Percentiles rank a stretch among this genome's conserved stretches.
Evolutionary conservation across 768 basidiomycete species (phyloP).

Genomic region (Phylloporus sp.): DNA sequence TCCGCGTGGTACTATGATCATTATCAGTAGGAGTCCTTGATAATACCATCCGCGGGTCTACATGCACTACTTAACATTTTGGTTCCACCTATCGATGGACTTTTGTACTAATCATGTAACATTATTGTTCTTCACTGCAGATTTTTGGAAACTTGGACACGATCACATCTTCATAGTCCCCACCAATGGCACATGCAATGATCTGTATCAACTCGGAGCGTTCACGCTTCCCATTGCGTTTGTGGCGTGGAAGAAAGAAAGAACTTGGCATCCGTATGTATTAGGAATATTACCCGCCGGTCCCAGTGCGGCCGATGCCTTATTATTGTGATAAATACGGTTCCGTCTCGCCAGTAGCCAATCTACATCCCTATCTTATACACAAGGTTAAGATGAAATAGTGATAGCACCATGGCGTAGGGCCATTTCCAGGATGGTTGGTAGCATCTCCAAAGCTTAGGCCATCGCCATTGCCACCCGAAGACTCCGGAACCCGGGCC

Average conservation of each 20-base stretch:
- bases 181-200: neutral
- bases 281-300: too few relatives aligned
- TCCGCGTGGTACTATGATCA: constrained; percentile 48
- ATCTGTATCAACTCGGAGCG: neutral
- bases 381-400: too few relatives aligned
- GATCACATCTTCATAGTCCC: neutral
- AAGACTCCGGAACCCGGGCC: neutral
- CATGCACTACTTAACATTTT: neutral
- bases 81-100: neutral
- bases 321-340: neutral
- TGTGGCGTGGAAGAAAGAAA: neutral
- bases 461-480: neutral
- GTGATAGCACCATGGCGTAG: too few relatives aligned
- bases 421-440: too few relatives aligned
- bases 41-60: neutral
- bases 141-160: neutral
- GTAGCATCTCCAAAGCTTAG: too few relatives aligned
- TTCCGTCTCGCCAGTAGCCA: too few relatives aligned
- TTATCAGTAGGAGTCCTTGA: neutral
- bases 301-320: too few relatives aligned
- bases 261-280: neutral
- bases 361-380: too few relatives aligned
- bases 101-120: neutral
- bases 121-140: neutral
- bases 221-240: neutral